Percentiles rank a stretch among this genome's conserved stretches.
Conservation (phyloP, 2,329 filamentous ascomycete genomes). For the Fusarium mexicanum region DNA sequence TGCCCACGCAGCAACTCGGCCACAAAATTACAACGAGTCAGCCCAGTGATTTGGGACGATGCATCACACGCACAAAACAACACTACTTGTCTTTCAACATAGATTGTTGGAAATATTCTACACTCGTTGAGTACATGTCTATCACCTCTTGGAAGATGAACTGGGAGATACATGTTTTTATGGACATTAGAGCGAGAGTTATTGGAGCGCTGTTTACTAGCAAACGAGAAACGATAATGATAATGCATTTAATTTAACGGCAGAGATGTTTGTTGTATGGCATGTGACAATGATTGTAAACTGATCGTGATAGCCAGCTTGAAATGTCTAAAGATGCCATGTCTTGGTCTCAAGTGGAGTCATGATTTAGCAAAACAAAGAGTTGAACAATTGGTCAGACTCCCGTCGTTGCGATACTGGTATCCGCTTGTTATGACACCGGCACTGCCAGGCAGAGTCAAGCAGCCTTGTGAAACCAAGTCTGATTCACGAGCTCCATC, state of each 20-base stretch:
- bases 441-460: neutral
- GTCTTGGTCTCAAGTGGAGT: neutral
- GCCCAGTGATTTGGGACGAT: accelerated
- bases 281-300: neutral
- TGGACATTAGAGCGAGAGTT: neutral
- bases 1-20: neutral
- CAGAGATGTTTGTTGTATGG: neutral
- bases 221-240: neutral
- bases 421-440: neutral
- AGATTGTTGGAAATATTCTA: too few relatives aligned
- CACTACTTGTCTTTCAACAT: neutral
- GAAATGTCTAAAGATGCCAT: neutral
- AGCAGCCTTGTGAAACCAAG: too few relatives aligned
- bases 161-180: neutral
- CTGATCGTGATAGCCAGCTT: too few relatives aligned
- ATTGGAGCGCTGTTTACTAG: neutral
- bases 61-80: neutral
- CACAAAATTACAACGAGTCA: neutral
- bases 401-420: accelerated
- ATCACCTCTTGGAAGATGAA: too few relatives aligned
- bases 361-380: accelerated
- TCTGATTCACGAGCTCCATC: neutral
- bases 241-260: too few relatives aligned
- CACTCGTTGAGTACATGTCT: too few relatives aligned
- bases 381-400: neutral